Evolutionary conservation across 1,139 yeast species (phyloP), one percentile per base, ranked within the genome.

Genomic region (Yamadazyma oceani): DNA sequence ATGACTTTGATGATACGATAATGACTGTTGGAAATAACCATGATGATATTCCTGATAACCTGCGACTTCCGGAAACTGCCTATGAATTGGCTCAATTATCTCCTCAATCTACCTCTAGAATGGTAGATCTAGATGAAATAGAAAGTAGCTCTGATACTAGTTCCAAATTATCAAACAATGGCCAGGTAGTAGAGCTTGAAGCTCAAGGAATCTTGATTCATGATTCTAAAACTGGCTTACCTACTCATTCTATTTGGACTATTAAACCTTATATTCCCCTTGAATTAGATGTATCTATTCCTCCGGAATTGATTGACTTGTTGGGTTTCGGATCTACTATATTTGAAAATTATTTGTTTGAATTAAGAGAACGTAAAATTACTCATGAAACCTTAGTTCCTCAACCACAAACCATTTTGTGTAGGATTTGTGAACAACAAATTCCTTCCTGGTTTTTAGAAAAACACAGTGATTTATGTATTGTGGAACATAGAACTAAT

Each of bases 381-480:
- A 71, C 80, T 5, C 83, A 82, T 45, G 85, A 82, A 47, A 72
- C 66, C 13, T 70, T 75, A 17, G 78, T 85, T 0, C 95, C 96
- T 0, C 75, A 80, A 22, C 96, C 95, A 0, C 82, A 82, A 26
- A 71, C 81, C 32, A 86, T 88, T 31, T 66, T 90, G 29, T 94
- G 99, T 58, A 73, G 96, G 36, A 89, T 94, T 15, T 94, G 99
- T 60, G 99, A 94, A 54, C 80, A 82, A 21, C 77, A 78, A 36
- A 80, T 90, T n/a, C 97, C 96, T 1, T 88, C 92, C 1, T 94
- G 98, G 98, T 92, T 95, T 82, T 71, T 92, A 35, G 98, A 90
- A 53, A 77, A 83, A 37, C 99, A 94, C 60, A 83, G 94, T 2
- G 95, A 89, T 54, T 67, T 86, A 37, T 94, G 99, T 53, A 69